Evolutionary conservation across 257 asterid species (phyloP).

Genomic region (Solanum microdontum): DNA sequence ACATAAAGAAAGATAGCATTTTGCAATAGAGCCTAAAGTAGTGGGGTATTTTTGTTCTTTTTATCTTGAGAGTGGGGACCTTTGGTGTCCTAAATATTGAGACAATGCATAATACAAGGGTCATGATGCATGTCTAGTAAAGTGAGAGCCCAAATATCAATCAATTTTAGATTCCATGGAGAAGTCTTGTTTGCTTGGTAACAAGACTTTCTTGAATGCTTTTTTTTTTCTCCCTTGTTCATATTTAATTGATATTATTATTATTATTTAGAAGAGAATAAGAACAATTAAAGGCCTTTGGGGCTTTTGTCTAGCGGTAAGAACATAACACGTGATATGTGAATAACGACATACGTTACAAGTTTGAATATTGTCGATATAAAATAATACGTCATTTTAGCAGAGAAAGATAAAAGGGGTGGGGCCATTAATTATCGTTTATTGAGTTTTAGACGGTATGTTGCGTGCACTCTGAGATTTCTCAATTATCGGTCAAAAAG

Average conservation of each 20-base stretch:
- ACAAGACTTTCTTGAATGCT: not conserved
- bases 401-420: not conserved
- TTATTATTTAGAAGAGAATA: not conserved
- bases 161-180: slow-evolving; percentile 37
- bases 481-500: not conserved
- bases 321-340: not conserved
- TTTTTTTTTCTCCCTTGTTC: not conserved
- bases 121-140: slow-evolving; percentile 86
- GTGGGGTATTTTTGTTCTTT: not conserved
- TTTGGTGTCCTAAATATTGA: slow-evolving; percentile 31
- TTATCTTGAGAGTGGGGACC: slow-evolving; percentile 20
- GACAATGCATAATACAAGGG: slow-evolving; percentile 85
- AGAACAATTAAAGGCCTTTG: not conserved
- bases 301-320: not conserved
- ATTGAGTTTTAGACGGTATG: not conserved
- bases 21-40: not conserved
- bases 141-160: slow-evolving; percentile 53
- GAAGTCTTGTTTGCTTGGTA: slow-evolving; percentile 19
- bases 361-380: not conserved
- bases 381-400: not conserved
- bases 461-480: not conserved
- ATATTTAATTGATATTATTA: not conserved
- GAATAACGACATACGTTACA: not conserved
- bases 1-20: not conserved
- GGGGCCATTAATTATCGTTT: not conserved